Base-by-base conservation (phyloP, 441 rosid genomes). In the Erodium moschatum region DNA sequence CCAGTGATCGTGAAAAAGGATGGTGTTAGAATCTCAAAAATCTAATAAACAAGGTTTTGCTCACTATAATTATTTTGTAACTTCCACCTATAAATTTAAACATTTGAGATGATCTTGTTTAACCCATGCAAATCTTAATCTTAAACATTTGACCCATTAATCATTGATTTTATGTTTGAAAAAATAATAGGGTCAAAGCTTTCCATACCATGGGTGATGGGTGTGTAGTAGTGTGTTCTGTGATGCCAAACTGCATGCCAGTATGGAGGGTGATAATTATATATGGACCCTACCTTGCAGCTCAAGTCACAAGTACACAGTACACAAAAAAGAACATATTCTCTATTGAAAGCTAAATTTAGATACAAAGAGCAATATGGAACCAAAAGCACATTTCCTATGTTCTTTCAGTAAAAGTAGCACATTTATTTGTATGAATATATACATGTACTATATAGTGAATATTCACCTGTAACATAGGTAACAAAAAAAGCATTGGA, bases 401-500 rank as follows among this genome's bases (percentile, higher is more conserved):
- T 48, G 10, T 48, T 13, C 54, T 48, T 13, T 48, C 54, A 48
- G 54, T 48, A 48, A 48, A 48, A 48, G 54, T 13, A 48, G 54
- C 16, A 48, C 54, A 11, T 2, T 48, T 48, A 48, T 13, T 48
- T 11, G 15, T 48, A 48, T 48, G 16, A 48, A 48, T 11, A 48
- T 48, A 3, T 13, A 48, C 2, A 44, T 33, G 38, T 33, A 33
- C 38, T 33, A 33, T 3, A 33, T 33, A 33, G 38, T 33, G 38
- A 33, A 33, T 48, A 48, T 48, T 3, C 16, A 48, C n/a, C 38
- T 56, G 60, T 56, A 48, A 48, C n/a, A 48, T 48, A 48, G 16
- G 16, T 48, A 48, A 48, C n/a, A 13, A 48, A 48, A 13, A 71
- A 66, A 33, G 82, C 84, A 81, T 84, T 68, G 85, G 85, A 84